Evolutionary conservation across 108 stramenopile genomes (phyloP).

Genomic region (Nannochloropsis gaditana): DNA sequence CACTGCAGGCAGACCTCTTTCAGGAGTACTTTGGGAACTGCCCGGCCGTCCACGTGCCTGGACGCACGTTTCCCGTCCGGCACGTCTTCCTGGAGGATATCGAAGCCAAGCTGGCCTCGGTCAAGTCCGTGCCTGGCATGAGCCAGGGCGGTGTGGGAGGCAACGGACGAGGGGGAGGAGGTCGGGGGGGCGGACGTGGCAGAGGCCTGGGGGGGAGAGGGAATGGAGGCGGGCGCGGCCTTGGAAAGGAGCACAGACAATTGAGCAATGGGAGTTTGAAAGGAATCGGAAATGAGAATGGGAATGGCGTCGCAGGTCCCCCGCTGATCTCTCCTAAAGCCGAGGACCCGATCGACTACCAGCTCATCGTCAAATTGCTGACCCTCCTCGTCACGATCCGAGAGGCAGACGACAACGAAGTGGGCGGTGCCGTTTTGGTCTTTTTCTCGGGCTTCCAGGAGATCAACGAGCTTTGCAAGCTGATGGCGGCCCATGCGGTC

Average conservation of each 20-base stretch:
- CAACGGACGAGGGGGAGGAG: background rate
- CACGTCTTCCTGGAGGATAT: conserved; percentile 24
- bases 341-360: conserved; percentile 23
- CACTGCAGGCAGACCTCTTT: conserved; percentile 70
- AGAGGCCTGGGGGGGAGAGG: background rate
- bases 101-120: background rate
- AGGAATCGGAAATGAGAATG: background rate
- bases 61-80: conserved; percentile 35
- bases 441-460: conserved; percentile 88
- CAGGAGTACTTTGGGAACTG: conserved; percentile 64
- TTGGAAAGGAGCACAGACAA: background rate
- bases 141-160: background rate
- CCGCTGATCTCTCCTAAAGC: background rate
- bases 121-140: conserved; percentile 5
- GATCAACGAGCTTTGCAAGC: conserved; percentile 59
- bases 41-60: conserved; percentile 25
- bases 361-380: conserved; percentile 26
- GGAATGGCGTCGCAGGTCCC: background rate
- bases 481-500: conserved; percentile 55
- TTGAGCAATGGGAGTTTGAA: background rate
- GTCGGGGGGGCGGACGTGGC: background rate
- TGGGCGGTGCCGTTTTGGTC: conserved; percentile 76
- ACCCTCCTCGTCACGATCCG: background rate
- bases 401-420: conserved; percentile 29
- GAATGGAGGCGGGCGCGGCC: background rate